Conservation (phyloP, 2,329 filamentous ascomycete species). For the Pyricularia pennisetigena region DNA sequence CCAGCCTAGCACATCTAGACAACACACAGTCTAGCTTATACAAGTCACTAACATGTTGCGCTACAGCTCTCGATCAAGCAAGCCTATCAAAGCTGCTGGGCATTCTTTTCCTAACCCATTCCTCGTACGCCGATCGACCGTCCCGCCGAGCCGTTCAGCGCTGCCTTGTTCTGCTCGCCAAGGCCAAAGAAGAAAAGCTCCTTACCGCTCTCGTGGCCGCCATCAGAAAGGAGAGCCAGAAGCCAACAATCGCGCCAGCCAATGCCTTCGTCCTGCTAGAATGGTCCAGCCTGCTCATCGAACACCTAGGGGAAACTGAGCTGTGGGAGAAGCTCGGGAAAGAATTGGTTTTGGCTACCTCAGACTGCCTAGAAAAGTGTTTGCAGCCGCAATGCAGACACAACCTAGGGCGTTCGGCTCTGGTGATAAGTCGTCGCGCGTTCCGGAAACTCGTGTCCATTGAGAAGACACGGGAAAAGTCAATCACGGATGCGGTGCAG, state of each 20-base stretch:
- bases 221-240: conserved; percentile 64
- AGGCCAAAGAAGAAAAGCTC: conserved; percentile 42
- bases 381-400: conserved; percentile 53
- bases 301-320: conserved; percentile 52
- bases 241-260: conserved; percentile 64
- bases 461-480: conserved; percentile 46
- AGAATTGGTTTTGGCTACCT: conserved; percentile 59
- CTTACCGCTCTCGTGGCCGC: conserved; percentile 56
- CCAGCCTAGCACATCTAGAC: neutral
- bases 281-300: conserved; percentile 76
- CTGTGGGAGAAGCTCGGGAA: conserved; percentile 55
- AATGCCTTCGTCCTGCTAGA: conserved; percentile 85
- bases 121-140: conserved; percentile 74
- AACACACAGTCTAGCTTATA: neutral
- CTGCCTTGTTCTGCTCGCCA: conserved; percentile 60
- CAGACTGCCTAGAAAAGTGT: conserved; percentile 69
- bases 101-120: conserved; percentile 78
- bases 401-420: conserved; percentile 61
- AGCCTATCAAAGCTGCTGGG: conserved; percentile 49
- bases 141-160: conserved; percentile 76
- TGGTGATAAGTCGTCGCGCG: conserved; percentile 69
- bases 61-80: conserved; percentile 34
- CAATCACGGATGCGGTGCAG: conserved; percentile 52
- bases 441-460: conserved; percentile 63
- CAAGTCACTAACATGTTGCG: neutral